Base-by-base conservation (phyloP, 2,329 filamentous ascomycete genomes). In the Xylaria sp. region DNA sequence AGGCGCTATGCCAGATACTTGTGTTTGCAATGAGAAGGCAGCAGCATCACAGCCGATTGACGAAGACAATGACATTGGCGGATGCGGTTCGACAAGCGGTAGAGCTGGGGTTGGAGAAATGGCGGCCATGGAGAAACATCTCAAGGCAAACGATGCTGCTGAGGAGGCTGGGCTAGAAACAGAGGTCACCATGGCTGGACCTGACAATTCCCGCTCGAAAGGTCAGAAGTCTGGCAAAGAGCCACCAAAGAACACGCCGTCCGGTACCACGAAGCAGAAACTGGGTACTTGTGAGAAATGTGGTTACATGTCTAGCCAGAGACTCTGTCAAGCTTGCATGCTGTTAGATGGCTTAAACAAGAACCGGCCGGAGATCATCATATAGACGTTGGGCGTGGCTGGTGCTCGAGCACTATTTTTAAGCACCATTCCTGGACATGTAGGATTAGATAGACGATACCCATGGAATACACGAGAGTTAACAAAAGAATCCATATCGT, bases 291-390 rank as follows among this genome's bases (percentile, higher is more conserved):
- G 96, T 78, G 89, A 91, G 76, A 91, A 89, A 62, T 99, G 96
- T 75, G 96, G 96, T 15, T 99, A 98, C 79, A 92, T 99, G 81
- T 97, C 96, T 1, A 98, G 94, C 75, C 96, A 99, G 80, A 88
- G 89, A 37, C 89, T 98, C 48, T 99, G 96, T 82, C 97, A 99
- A 81, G 96, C 96, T 0, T 99, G 96, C 79, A 91, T 90, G 70
- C 84, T 99, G 54, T 87, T 99, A 2, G 94, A 98, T 75, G 93
- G 92, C 0, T 81, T 99, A 57, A 99, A 99, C 79, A 98, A 96
- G 81, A 91, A 90, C 73, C 83, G 88, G 69, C 82, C 87, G 67
- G 84, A 88, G 74, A 88, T 90, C 70, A 79, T 82, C 75, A 85
- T 89, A 82, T 88, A 81, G 73, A 69, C 63, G 39, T 70, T 70